Evolutionary conservation across 1,139 yeast species (phyloP).

Genomic region (Scheffersomyces titani): DNA sequence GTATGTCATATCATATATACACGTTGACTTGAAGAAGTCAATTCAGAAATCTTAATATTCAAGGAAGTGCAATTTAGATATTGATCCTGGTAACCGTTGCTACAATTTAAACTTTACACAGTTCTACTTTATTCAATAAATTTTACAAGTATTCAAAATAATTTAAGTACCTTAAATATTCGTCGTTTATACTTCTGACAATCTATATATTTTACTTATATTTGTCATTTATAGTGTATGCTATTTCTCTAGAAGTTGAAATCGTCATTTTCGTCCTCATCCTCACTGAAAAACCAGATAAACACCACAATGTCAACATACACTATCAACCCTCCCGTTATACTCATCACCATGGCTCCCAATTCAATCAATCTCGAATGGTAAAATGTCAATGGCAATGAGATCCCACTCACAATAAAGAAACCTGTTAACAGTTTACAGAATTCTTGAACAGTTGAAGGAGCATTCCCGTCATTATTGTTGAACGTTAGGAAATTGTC

Average conservation of each 20-base stretch:
- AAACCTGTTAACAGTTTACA: slow-evolving; percentile 66
- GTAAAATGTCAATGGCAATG: slow-evolving; percentile 64
- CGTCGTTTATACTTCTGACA: background rate
- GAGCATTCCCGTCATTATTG: slow-evolving; percentile 40
- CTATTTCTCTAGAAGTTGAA: slow-evolving; percentile 36
- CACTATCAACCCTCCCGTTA: slow-evolving; percentile 70
- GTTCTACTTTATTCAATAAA: background rate
- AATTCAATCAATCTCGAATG: slow-evolving; percentile 59
- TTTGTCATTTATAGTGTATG: background rate
- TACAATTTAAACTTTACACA: too few species aligned
- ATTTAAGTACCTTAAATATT: background rate
- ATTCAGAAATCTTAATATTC: too few species aligned
- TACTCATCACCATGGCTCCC: slow-evolving; percentile 65
- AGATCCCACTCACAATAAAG: slow-evolving; percentile 67
- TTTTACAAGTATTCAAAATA: background rate
- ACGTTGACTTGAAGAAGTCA: background rate
- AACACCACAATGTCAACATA: slow-evolving; percentile 70
- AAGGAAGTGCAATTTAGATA: too few species aligned
- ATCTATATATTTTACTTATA: background rate
- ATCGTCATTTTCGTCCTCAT: slow-evolving; percentile 56
- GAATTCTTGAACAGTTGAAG: slow-evolving; percentile 57
- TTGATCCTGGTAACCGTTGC: background rate
- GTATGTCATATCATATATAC: background rate
- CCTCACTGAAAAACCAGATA: slow-evolving; percentile 66
- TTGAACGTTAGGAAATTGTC: slow-evolving; percentile 69